Evolutionary conservation across 2,329 filamentous ascomycete species (phyloP), one percentile per base, ranked within the genome.

Genomic region (Huntiella moniliformis): DNA sequence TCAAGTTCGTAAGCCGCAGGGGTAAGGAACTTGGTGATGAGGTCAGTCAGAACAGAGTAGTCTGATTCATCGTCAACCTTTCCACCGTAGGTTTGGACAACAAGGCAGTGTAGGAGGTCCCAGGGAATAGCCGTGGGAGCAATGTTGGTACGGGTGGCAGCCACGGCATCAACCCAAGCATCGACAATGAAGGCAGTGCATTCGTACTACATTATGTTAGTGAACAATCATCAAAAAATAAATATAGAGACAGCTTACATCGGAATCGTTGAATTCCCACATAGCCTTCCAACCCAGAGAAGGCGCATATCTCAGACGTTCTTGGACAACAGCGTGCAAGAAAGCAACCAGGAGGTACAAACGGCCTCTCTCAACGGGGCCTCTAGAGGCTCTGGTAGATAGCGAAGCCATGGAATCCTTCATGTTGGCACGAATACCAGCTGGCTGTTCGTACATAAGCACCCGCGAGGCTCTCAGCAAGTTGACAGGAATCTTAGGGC

Each of bases 221-320:
- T 37, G 36, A 52, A 51, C 3, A 4, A 33, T 17, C 15, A 22
- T 18, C 10, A 28, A 15, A 16, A 37, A 5, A 38, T 32, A 13
- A 18, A 6, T 12, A n/a, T 6, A 37, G 16, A 36, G 13, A 22
- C 47, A 53, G 78, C 83, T 82, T 74, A 92, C 84, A 63, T 98
- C 91, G 55, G 87, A 93, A 62, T 98, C 92, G 59, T 98, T 98
- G 63, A 98, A 98, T 63, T 98, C 92, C 91, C 92, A 98, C 71
- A 95, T 94, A 45, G 86, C 85, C 67, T 93, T 95, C 91, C 91
- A 98, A 50, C 91, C 91, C 46, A 98, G 68, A 48, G 73, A 88
- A 1, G 91, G 92, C 17, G 88, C 87, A 60, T 98, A 98, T 51
- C 91, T 81, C 51, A 98, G 68, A 54, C 92, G 73, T 62, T 98